phyloP scores from a whole-genome alignment of 352 stramenopile genomes.

The Globisporangium polare region DNA sequence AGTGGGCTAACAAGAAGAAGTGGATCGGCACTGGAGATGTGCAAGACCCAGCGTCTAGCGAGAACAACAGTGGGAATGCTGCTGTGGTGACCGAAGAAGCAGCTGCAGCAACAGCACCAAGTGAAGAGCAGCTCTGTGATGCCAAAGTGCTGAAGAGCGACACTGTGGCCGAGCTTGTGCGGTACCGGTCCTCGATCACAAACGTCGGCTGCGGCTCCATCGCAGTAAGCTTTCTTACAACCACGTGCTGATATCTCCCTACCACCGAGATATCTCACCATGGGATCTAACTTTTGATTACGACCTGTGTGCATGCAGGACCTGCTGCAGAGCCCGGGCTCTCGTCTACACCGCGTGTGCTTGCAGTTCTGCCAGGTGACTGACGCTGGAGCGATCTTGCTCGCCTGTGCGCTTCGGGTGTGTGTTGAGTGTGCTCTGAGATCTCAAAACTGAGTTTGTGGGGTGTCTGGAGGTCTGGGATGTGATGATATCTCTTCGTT shows the following conservation, averaged over 20 bases:
- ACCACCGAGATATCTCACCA: neutral
- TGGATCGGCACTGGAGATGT: neutral
- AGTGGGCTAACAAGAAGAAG: neutral
- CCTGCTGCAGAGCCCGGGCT: constrained; percentile 13
- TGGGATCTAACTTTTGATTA: neutral
- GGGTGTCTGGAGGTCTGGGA: neutral
- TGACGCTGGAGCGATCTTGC: constrained; percentile 35
- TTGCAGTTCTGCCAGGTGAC: constrained; percentile 43
- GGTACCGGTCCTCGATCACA: constrained; percentile 16
- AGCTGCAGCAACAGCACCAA: neutral
- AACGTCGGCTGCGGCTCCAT: constrained; percentile 24
- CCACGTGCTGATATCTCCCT: neutral
- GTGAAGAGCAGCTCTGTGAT: neutral
- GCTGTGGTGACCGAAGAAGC: no score
- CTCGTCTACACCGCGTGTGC: constrained; percentile 20
- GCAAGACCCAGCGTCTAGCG: neutral
- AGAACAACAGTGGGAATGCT: neutral
- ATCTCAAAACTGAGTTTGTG: neutral
- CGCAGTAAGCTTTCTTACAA: constrained; percentile 7
- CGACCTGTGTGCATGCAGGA: constrained; percentile 14
- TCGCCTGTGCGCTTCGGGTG: constrained; percentile 37
- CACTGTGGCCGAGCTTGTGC: constrained; percentile 9
- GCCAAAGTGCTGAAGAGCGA: neutral
- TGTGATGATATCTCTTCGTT: neutral
- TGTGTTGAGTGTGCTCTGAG: neutral